Percentiles rank a stretch among this genome's conserved stretches.
Conservation (phyloP, 192 early-diverging fungal genomes). For the Geosiphon pyriformis region DNA sequence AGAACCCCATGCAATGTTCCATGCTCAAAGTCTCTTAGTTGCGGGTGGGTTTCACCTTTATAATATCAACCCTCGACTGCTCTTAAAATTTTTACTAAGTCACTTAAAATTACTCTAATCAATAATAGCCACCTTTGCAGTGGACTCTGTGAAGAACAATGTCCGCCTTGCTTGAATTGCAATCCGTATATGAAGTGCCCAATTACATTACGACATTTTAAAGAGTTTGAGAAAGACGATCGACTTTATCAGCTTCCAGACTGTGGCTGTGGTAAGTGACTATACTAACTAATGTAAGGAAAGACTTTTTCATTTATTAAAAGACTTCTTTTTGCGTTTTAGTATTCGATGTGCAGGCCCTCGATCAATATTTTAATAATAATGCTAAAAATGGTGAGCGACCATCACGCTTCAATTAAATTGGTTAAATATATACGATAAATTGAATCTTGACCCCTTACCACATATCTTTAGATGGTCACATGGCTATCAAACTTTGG, state of each 20-base stretch:
- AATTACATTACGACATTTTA: conserved; percentile 9
- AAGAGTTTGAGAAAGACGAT: conserved; percentile 27
- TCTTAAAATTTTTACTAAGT: too few relatives aligned
- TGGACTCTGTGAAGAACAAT: conserved; percentile 10
- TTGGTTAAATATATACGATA: background rate
- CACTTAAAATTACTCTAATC: too few relatives aligned
- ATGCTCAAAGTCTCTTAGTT: conserved; percentile 22
- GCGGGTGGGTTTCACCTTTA: conserved; percentile 23
- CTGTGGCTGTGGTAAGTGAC: conserved; percentile 36
- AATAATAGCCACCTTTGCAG: conserved; percentile 18
- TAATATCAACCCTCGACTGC: background rate
- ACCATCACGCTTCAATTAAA: background rate
- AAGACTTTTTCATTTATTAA: conserved; percentile 1
- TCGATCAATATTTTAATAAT: conserved; percentile 29
- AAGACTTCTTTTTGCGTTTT: conserved; percentile 3
- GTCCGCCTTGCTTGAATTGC: background rate
- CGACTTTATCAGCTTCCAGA: conserved; percentile 27
- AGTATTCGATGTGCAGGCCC: conserved; percentile 27
- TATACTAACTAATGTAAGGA: background rate
- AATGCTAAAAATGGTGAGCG: conserved; percentile 25
- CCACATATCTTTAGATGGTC: conserved; percentile 15
- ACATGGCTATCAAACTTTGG: conserved; percentile 34
- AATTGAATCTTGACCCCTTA: background rate
- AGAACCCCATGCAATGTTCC: conserved; percentile 30
- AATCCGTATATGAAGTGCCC: conserved; percentile 9